Percentiles rank a stretch among this genome's conserved stretches.
These are phyloP conservation scores for Bipolaris gigantea DNA, from an alignment of 2,329 filamentous ascomycete species.

Conservation along the genomic window DNA sequence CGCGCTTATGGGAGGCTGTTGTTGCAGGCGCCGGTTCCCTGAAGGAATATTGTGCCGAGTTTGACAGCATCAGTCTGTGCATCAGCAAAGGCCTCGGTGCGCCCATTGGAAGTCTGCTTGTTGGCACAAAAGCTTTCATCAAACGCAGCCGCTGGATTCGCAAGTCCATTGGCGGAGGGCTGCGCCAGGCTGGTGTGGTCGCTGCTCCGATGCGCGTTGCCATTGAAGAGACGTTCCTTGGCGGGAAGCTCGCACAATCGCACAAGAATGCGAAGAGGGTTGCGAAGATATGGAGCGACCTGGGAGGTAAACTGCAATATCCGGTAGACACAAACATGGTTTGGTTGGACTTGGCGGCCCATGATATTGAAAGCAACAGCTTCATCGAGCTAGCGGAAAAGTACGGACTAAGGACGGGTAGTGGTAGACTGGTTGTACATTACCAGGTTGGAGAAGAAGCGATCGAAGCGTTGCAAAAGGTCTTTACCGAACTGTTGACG, in stretches of 20 bases:
- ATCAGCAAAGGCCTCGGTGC: slow-evolving; percentile 84
- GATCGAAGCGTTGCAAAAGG: slow-evolving; percentile 49
- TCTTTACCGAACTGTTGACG: slow-evolving; percentile 29
- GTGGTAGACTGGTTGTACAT: slow-evolving; percentile 67
- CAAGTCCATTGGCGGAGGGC: slow-evolving; percentile 78
- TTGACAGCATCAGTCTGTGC: slow-evolving; percentile 76
- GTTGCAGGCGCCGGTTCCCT: slow-evolving; percentile 69
- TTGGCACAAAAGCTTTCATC: slow-evolving; percentile 61
- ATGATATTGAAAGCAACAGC: slow-evolving; percentile 56
- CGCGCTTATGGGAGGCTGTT: slow-evolving; percentile 79
- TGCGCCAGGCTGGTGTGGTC: slow-evolving; percentile 75
- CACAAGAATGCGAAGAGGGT: slow-evolving; percentile 67
- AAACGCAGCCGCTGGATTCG: slow-evolving; percentile 73
- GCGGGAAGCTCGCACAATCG: slow-evolving; percentile 62
- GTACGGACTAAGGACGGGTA: slow-evolving; percentile 60
- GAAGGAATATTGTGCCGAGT: slow-evolving; percentile 66
- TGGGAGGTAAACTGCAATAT: slow-evolving; percentile 68
- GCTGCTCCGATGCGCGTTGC: slow-evolving; percentile 75
- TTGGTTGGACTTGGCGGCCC: slow-evolving; percentile 73
- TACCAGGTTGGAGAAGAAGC: slow-evolving; percentile 72
- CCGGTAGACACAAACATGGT: slow-evolving; percentile 91
- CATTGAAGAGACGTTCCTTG: slow-evolving; percentile 77
- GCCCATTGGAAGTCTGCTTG: slow-evolving; percentile 75
- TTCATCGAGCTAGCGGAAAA: slow-evolving; percentile 59
- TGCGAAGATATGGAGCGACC: slow-evolving; percentile 65